Base-by-base conservation (phyloP, 2,329 filamentous ascomycete species). In the Monosporascus sp. region DNA sequence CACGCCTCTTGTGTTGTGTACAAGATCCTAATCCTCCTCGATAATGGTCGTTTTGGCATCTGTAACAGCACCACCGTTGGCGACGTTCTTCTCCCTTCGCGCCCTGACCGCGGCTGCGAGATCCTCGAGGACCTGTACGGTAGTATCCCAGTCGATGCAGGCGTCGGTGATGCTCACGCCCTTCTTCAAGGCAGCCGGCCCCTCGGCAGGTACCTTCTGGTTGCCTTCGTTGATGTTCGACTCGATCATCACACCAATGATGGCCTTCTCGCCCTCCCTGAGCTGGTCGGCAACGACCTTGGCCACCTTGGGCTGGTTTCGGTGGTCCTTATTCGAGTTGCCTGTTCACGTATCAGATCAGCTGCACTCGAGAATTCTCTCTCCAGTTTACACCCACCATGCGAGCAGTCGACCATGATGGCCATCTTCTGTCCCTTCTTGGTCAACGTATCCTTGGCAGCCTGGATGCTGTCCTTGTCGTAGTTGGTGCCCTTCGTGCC, bases 361-460 rank as follows among this genome's bases (percentile, higher is more conserved):
- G 11, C 44, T 31, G 44, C 22, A 22, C 7, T 49, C 14, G 25
- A 24, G 11, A 25, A 25, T n/a, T 3, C 25, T 8, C 22, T 3
- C 8, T 8, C 18, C 51, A 18, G 22, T 9, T 9, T 42, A 3
- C 41, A 69, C 82, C 52, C 75, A 90, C 89, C 94, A 70, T 99
- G 94, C 22, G 92, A 97, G 80, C 94, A 99, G 74, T 99, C 94
- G 54, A 99, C 85, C 94, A 99, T 99, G 75, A 99, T 87, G 58
- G 92, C 88, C 73, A 90, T 81, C 66, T 86, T 87, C 70, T 94
- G 88, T 55, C 85, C 85, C 82, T 96, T 96, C 74, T 89, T 88
- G 60, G 73, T 76, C 65, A 99, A 74, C 2, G 84, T 84, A 69
- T 92, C 88, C 70, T 93, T 89, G 27, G 89, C 89, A 50, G 77